Evolutionary conservation across 305 asterid species (phyloP).

Genomic region (Withania somnifera): DNA sequence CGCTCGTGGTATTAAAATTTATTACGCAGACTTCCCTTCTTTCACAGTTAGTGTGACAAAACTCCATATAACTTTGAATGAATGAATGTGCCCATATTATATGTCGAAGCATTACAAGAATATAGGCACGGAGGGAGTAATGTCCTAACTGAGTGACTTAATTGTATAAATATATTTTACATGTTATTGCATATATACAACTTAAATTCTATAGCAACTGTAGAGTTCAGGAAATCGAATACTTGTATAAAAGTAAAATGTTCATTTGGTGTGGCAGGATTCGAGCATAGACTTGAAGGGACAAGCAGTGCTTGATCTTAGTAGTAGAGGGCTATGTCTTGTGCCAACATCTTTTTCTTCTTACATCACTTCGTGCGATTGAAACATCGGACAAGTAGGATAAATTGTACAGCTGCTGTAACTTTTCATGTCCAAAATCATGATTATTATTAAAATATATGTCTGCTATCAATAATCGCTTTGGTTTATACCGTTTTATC

Average conservation of each 20-base stretch:
- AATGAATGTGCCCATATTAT: background rate
- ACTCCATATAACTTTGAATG: background rate
- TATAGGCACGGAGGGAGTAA: no score
- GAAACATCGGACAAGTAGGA: background rate
- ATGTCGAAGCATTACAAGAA: background rate
- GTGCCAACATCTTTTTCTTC: constrained; percentile 25
- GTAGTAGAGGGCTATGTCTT: constrained; percentile 26
- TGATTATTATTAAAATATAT: background rate
- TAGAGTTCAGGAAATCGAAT: background rate
- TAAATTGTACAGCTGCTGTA: background rate
- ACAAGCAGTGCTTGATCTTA: constrained; percentile 7
- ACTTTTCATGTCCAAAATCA: background rate
- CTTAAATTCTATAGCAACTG: background rate
- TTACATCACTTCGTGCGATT: constrained; percentile 8
- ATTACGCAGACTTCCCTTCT: background rate
- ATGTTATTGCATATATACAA: background rate
- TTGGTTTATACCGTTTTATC: background rate
- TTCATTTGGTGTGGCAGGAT: constrained; percentile 3
- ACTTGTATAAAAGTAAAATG: background rate
- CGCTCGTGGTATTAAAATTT: no score
- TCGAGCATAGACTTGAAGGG: background rate
- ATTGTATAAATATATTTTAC: background rate
- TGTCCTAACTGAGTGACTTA: background rate
- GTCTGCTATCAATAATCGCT: background rate
- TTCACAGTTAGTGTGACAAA: background rate